phyloP scores from a whole-genome alignment of 352 stramenopile genomes.

The Phytophthora pseudosyringae region DNA sequence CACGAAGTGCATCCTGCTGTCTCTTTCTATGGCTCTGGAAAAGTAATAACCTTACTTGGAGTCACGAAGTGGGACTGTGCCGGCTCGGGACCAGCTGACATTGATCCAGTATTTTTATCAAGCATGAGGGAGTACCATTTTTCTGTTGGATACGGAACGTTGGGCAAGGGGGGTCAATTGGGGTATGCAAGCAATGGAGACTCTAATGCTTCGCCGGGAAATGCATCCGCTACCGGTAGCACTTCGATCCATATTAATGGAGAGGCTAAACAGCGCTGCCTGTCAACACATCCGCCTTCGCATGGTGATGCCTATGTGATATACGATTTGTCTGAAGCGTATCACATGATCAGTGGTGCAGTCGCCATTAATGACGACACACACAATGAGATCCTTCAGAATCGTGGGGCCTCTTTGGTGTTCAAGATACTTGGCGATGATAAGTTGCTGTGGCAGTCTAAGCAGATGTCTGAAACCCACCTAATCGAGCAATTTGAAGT shows the following conservation, averaged over 20 bases:
- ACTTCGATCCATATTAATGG: slow-evolving; percentile 62
- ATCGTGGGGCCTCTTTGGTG: slow-evolving; percentile 54
- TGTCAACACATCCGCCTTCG: slow-evolving; percentile 81
- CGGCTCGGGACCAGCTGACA: slow-evolving; percentile 34
- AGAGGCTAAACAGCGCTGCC: slow-evolving; percentile 71
- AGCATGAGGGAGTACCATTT: slow-evolving; percentile 83
- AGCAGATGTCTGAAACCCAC: slow-evolving; percentile 48
- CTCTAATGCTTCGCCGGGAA: slow-evolving; percentile 19
- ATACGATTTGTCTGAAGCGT: slow-evolving; percentile 80
- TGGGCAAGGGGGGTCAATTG: slow-evolving; percentile 77
- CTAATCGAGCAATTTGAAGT: slow-evolving; percentile 68
- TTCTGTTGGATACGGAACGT: slow-evolving; percentile 78
- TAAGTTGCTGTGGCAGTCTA: slow-evolving; percentile 76
- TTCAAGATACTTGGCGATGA: slow-evolving; percentile 84
- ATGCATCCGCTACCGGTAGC: slow-evolving; percentile 25
- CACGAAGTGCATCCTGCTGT: slow-evolving; percentile 89
- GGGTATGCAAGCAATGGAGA: slow-evolving; percentile 74
- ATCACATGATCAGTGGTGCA: slow-evolving; percentile 53
- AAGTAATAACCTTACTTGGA: slow-evolving; percentile 83
- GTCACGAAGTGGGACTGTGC: slow-evolving; percentile 79
- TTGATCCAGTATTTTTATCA: slow-evolving; percentile 75
- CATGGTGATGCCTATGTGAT: slow-evolving; percentile 78
- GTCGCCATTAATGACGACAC: slow-evolving; percentile 85
- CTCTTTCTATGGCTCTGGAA: slow-evolving; percentile 90
- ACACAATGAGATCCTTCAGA: slow-evolving; percentile 60